Evolutionary conservation across 139 green algal species (phyloP).

Genomic region (Mychonastes homosphaera): DNA sequence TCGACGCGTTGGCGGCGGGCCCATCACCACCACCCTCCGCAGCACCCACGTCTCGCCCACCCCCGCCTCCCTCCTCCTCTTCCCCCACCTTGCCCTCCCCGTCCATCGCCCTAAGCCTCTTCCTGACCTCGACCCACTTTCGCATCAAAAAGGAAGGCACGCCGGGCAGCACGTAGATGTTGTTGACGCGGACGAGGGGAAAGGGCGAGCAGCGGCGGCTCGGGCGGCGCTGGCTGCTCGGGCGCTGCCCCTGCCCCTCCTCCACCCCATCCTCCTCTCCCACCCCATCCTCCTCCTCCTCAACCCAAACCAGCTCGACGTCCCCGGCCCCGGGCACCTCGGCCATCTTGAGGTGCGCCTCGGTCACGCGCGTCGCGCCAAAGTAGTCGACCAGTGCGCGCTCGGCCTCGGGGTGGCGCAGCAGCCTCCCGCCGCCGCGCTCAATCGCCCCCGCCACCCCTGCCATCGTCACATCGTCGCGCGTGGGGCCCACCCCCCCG

Average conservation of each 20-base stretch:
- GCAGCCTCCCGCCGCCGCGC: background rate
- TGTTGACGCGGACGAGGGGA: slow-evolving; percentile 59
- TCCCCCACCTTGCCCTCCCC: background rate
- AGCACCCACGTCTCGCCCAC: no score
- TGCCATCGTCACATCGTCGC: slow-evolving; percentile 83
- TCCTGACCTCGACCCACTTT: no score
- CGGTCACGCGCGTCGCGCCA: slow-evolving; percentile 40
- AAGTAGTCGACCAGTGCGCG: slow-evolving; percentile 48
- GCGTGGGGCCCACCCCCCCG: slow-evolving; percentile 76
- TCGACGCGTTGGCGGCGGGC: slow-evolving; percentile 48
- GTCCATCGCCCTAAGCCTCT: background rate
- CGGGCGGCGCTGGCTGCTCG: slow-evolving; percentile 29
- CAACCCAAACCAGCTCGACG: background rate
- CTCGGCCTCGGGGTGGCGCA: slow-evolving; percentile 40
- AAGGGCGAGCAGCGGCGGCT: slow-evolving; percentile 47
- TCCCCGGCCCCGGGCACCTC: slow-evolving; percentile 33
- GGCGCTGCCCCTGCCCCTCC: background rate
- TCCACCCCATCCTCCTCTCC: slow-evolving; percentile 6
- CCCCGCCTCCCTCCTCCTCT: slow-evolving; percentile 57
- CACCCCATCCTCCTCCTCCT: background rate
- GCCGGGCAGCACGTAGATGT: slow-evolving; percentile 74
- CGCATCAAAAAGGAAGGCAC: no score
- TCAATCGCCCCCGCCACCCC: slow-evolving; percentile 43
- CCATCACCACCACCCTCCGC: slow-evolving; percentile 18
- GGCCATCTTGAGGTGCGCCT: slow-evolving; percentile 82